Conservation (phyloP, 2,329 filamentous ascomycete species). For the Pseudopithomyces chartarum region DNA sequence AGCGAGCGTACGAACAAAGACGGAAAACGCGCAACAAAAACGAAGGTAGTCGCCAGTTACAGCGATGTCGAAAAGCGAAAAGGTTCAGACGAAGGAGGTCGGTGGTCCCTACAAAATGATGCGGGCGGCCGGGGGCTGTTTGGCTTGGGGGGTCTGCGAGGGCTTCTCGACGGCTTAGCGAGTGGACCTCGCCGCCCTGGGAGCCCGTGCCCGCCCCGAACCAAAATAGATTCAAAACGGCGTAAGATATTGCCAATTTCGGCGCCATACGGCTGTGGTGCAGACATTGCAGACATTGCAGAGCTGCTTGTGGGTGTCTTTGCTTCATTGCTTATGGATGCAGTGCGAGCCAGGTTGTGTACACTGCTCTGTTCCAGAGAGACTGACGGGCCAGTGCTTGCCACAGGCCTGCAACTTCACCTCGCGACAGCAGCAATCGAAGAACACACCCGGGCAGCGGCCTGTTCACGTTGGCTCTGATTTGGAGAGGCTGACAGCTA, state of each 20-base stretch:
- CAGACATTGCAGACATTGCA: no score
- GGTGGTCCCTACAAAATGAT: constrained; percentile 20
- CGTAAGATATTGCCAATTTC: not conserved
- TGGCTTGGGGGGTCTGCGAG: not conserved
- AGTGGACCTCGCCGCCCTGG: constrained; percentile 3
- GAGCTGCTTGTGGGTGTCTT: not conserved
- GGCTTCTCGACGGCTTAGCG: constrained; percentile 4
- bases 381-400: not conserved
- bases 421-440: no score
- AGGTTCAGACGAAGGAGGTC: constrained; percentile 21
- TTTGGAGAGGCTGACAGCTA: no score
- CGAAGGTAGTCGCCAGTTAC: constrained; percentile 29
- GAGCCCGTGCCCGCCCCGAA: not conserved
- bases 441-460: no score
- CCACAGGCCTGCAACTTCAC: no score
- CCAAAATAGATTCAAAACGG: constrained; percentile 6
- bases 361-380: not conserved
- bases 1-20: constrained; percentile 35
- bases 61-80: constrained; percentile 25
- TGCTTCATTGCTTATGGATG: constrained; percentile 1
- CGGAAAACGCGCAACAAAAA: constrained; percentile 25
- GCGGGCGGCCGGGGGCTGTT: constrained; percentile 5
- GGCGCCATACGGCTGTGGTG: not conserved
- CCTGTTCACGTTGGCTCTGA: no score
- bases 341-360: no score